These are phyloP conservation scores for Mallotus japonicus DNA, from an alignment of 441 rosid species.

Conservation along the genomic window DNA sequence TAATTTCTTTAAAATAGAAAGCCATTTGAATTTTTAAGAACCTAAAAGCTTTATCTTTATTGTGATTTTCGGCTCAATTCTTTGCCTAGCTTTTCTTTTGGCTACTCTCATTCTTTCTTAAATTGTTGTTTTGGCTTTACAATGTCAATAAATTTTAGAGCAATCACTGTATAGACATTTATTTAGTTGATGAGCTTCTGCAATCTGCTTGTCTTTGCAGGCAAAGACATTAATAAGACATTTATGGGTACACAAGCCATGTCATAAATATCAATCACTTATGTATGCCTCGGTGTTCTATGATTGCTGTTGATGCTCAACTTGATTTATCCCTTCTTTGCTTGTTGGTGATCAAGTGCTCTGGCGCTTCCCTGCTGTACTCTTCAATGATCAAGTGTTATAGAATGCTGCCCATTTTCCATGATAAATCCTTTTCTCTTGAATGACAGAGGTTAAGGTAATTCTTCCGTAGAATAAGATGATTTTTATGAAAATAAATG, in stretches of 20 bases:
- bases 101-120: neutral
- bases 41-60: neutral
- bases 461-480: constrained; percentile 9
- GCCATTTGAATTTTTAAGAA: neutral
- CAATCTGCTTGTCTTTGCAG: constrained; percentile 34
- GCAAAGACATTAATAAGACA: constrained; percentile 25
- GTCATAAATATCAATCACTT: neutral
- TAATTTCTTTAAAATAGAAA: neutral
- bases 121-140: neutral
- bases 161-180: neutral
- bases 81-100: neutral
- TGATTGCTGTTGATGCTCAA: constrained; percentile 15
- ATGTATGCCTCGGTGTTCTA: neutral
- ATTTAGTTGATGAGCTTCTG: constrained; percentile 15
- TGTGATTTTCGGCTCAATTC: neutral
- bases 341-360: neutral
- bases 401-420: neutral
- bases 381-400: neutral
- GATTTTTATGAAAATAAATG: neutral
- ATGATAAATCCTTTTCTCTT: neutral
- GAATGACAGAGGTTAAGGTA: constrained; percentile 4
- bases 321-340: neutral
- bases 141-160: neutral
- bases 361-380: neutral
- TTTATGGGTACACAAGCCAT: neutral